phyloP scores from a whole-genome alignment of 352 stramenopile species.

The Pythium aquatile region DNA sequence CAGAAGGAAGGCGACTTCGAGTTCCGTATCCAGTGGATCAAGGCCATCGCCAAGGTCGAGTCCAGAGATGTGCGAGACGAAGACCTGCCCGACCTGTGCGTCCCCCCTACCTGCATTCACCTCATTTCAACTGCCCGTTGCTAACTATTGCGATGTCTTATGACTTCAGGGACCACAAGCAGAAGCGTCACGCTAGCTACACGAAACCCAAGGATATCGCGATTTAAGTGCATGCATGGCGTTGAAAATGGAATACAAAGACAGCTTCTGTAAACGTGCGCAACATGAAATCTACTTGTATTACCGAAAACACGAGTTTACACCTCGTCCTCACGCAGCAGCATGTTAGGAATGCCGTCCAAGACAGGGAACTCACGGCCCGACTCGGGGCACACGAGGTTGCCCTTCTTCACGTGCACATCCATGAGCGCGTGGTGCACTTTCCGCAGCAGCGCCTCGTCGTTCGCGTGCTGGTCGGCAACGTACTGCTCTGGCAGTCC shows the following conservation, averaged over 20 bases:
- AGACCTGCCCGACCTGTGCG: conserved; percentile 19
- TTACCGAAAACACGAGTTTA: conserved; percentile 22
- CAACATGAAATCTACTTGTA: conserved; percentile 25
- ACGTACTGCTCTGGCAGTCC: conserved; percentile 60
- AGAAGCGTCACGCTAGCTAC: conserved; percentile 38
- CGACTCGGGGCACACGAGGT: conserved; percentile 96
- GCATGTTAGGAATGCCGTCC: conserved; percentile 98
- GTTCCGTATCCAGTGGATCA: conserved; percentile 85
- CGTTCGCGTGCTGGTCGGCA: conserved; percentile 34
- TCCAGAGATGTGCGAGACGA: conserved; percentile 35
- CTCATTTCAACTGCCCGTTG: no score
- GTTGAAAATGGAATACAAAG: conserved; percentile 2
- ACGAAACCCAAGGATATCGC: conserved; percentile 61
- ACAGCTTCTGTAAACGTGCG: conserved; percentile 19
- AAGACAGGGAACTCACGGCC: conserved; percentile 95
- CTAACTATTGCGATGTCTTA: no score
- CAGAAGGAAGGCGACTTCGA: conserved; percentile 86
- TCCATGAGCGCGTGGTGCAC: conserved; percentile 92
- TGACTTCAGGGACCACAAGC: conserved; percentile 31
- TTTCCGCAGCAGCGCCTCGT: conserved; percentile 79
- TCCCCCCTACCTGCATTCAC: not conserved
- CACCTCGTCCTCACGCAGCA: conserved; percentile 90
- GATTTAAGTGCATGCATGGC: conserved; percentile 33
- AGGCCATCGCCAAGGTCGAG: conserved; percentile 67
- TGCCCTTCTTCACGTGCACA: conserved; percentile 95